Conservation (phyloP, 2,329 filamentous ascomycete genomes). For the Hirsutella rhossiliensis region DNA sequence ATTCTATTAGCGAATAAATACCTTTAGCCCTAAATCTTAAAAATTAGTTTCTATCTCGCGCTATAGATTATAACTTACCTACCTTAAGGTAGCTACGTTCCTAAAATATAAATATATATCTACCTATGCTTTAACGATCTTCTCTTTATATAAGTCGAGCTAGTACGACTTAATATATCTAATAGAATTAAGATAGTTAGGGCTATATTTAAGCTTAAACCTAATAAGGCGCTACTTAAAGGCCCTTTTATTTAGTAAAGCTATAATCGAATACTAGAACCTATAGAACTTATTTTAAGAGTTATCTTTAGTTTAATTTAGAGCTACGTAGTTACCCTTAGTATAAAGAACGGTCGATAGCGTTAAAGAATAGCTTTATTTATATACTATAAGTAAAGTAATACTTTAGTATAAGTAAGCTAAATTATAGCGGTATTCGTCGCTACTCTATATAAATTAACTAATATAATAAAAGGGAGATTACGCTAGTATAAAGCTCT, state of each 20-base stretch:
- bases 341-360: conserved; percentile 3
- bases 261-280: conserved; percentile 9
- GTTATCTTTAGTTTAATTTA: background rate
- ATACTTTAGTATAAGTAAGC: conserved; percentile 4
- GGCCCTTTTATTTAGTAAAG: conserved; percentile 6
- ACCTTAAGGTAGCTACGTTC: no score
- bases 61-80: no score
- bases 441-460: conserved; percentile 7
- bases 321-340: background rate
- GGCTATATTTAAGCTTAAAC: no score
- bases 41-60: background rate
- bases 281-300: conserved; percentile 8
- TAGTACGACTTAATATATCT: no score
- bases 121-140: conserved; percentile 10
- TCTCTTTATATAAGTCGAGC: conserved; percentile 11
- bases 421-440: conserved; percentile 4
- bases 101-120: conserved; percentile 7
- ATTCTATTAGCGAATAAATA: no score
- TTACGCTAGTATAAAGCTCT: conserved; percentile 2
- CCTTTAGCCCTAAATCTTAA: no score
- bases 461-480: conserved; percentile 6
- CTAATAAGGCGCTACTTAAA: no score
- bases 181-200: no score
- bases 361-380: no score
- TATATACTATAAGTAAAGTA: conserved; percentile 9